Evolutionary conservation across 1,284 basidiomycete species (phyloP).

Genomic region (Paramarasmius palmivorus): DNA sequence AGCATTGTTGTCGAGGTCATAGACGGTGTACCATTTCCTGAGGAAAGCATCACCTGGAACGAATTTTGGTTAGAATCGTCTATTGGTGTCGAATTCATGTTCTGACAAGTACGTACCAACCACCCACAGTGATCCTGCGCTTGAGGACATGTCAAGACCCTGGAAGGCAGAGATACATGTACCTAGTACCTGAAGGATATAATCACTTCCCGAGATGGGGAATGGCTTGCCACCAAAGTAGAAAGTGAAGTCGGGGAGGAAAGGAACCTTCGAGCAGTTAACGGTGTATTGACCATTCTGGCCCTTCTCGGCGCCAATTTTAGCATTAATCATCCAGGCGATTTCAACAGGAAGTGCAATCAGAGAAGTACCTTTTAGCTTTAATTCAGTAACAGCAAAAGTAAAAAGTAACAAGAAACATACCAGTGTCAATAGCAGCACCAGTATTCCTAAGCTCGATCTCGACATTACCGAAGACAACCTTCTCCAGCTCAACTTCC

Average conservation of each 20-base stretch:
- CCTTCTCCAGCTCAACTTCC: slow-evolving; percentile 93
- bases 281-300: slow-evolving; percentile 96
- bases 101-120: slow-evolving; percentile 64
- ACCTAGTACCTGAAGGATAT: slow-evolving; percentile 85
- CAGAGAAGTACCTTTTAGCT: slow-evolving; percentile 79
- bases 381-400: slow-evolving; percentile 17
- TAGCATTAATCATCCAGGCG: slow-evolving; percentile 97
- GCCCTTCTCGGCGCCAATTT: slow-evolving; percentile 89
- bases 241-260: slow-evolving; percentile 85
- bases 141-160: slow-evolving; percentile 90
- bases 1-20: slow-evolving; percentile 84
- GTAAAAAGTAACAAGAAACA: slow-evolving; percentile 19
- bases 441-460: slow-evolving; percentile 90
- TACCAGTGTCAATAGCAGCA: slow-evolving; percentile 95
- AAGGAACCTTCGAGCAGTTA: slow-evolving; percentile 84
- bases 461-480: slow-evolving; percentile 82
- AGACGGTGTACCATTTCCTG: slow-evolving; percentile 91
- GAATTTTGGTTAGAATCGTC: slow-evolving; percentile 11
- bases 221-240: slow-evolving; percentile 82
- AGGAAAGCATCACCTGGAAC: slow-evolving; percentile 87
- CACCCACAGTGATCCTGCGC: slow-evolving; percentile 91
- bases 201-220: slow-evolving; percentile 83
- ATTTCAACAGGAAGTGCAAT: slow-evolving; percentile 93
- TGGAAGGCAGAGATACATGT: slow-evolving; percentile 96
- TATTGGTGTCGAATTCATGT: not conserved